phyloP scores from a whole-genome alignment of 306 rosid species.

The Psophocarpus tetragonolobus region DNA sequence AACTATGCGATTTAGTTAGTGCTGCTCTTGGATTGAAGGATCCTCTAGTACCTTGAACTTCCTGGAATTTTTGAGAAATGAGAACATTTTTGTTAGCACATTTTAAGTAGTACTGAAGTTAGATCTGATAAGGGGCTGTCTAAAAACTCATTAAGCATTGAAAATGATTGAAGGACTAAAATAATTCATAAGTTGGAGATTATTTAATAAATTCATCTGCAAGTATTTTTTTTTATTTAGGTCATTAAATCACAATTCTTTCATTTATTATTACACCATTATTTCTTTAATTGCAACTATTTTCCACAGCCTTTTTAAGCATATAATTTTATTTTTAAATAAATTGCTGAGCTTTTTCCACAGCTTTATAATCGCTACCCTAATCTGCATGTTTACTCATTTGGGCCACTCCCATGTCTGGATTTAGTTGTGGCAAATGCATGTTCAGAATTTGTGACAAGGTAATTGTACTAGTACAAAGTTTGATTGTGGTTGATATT shows the following conservation, averaged over 20 bases:
- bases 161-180: not conserved
- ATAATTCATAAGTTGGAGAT: not conserved
- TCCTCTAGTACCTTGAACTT: conserved; percentile 20
- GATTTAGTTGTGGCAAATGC: conserved; percentile 79
- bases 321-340: conserved; percentile 17
- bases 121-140: not conserved
- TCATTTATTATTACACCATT: conserved; percentile 5
- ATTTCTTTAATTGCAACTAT: not conserved
- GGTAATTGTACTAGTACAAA: conserved; percentile 48
- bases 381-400: conserved; percentile 82
- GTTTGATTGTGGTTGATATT: conserved; percentile 5
- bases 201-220: conserved; percentile 23
- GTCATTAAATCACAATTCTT: not conserved
- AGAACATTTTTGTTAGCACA: not conserved
- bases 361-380: conserved; percentile 72
- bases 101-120: conserved; percentile 20
- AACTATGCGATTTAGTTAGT: conserved; percentile 1
- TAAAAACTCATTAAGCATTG: conserved; percentile 13
- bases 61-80: not conserved
- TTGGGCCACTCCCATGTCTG: conserved; percentile 94
- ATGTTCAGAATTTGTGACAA: conserved; percentile 80
- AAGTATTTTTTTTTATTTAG: conserved; percentile 14
- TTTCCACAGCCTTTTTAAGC: not conserved
- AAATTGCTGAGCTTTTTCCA: conserved; percentile 34
- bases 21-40: not conserved